phyloP scores from a whole-genome alignment of 768 basidiomycete species.

The Cytidiella melzeri region DNA sequence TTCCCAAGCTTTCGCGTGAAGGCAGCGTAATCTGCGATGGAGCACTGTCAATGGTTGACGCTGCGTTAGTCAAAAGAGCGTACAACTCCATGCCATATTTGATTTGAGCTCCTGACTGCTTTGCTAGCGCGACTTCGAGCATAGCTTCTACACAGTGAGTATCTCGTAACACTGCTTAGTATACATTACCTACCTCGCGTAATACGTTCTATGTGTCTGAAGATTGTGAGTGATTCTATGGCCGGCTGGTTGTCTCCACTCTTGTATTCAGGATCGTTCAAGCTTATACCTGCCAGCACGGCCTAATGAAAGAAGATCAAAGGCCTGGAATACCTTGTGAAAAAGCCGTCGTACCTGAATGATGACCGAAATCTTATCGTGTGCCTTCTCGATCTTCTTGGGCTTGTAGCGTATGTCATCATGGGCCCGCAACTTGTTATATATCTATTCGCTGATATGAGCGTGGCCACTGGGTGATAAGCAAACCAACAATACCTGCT shows the following conservation, averaged over 20 bases:
- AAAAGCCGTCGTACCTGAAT: slow-evolving; percentile 51
- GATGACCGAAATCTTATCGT: slow-evolving; percentile 76
- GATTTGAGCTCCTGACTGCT: slow-evolving; percentile 57
- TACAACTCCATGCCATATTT: slow-evolving; percentile 75
- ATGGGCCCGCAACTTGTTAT: slow-evolving; percentile 63
- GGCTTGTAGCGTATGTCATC: slow-evolving; percentile 76
- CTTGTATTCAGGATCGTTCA: slow-evolving; percentile 66
- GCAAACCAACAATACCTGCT: slow-evolving; percentile 52
- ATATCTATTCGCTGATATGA: slow-evolving; percentile 29
- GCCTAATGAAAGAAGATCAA: slow-evolving; percentile 40
- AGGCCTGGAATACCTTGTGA: not conserved
- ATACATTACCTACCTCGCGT: slow-evolving; percentile 48
- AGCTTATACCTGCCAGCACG: slow-evolving; percentile 62
- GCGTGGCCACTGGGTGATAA: too few relatives aligned
- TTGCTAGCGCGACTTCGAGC: slow-evolving; percentile 68
- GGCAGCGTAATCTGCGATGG: slow-evolving; percentile 63
- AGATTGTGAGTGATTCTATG: slow-evolving; percentile 63
- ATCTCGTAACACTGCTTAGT: slow-evolving; percentile 4
- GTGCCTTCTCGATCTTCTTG: slow-evolving; percentile 60
- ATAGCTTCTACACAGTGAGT: slow-evolving; percentile 42
- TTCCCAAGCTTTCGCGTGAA: slow-evolving; percentile 89
- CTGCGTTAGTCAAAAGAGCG: slow-evolving; percentile 17
- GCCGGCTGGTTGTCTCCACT: slow-evolving; percentile 63
- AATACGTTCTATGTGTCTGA: slow-evolving; percentile 73
- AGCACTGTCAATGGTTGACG: not conserved